Percentiles rank a stretch among this genome's conserved stretches.
Conservation (phyloP, 441 rosid genomes). For the Erysimum cheiri region DNA sequence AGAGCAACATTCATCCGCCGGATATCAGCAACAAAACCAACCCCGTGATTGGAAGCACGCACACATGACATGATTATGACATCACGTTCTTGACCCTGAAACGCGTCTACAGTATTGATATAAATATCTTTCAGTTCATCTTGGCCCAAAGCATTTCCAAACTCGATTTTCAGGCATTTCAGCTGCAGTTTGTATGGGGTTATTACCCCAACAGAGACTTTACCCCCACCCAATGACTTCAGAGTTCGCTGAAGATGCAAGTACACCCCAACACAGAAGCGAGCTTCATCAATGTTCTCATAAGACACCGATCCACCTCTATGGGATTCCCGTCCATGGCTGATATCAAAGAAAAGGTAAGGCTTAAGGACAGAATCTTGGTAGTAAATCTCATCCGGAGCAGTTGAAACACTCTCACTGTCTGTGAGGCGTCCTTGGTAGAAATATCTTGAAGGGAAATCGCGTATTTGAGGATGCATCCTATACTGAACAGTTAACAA, state of each 20-base stretch:
- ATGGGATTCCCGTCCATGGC: slow-evolving; percentile 96
- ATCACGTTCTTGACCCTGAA: slow-evolving; percentile 99
- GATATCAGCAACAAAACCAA: slow-evolving; percentile 96
- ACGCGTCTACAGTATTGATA: slow-evolving; percentile 98
- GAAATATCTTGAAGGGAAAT: slow-evolving; percentile 93
- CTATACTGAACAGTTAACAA: slow-evolving; percentile 93
- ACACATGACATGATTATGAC: slow-evolving; percentile 99
- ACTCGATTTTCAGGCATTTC: slow-evolving; percentile 93
- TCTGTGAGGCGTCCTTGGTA: slow-evolving; percentile 98
- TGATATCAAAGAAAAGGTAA: slow-evolving; percentile 82
- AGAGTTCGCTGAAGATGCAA: slow-evolving; percentile 87
- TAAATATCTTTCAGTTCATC: slow-evolving; percentile 95
- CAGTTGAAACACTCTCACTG: slow-evolving; percentile 80
- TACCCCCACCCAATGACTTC: slow-evolving; percentile 71
- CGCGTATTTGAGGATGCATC: slow-evolving; percentile 97
- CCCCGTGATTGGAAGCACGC: slow-evolving; percentile 95
- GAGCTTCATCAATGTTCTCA: slow-evolving; percentile 95
- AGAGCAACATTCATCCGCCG: slow-evolving; percentile 99
- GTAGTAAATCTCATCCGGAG: slow-evolving; percentile 89
- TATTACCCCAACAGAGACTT: slow-evolving; percentile 88
- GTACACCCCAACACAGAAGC: slow-evolving; percentile 84
- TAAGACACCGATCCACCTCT: slow-evolving; percentile 97
- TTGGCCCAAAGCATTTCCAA: slow-evolving; percentile 74
- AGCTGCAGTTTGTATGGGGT: slow-evolving; percentile 98
- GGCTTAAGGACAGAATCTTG: slow-evolving; percentile 91